Conservation (phyloP, 805 yeast genomes). For the Dipodascopsis tothii region DNA sequence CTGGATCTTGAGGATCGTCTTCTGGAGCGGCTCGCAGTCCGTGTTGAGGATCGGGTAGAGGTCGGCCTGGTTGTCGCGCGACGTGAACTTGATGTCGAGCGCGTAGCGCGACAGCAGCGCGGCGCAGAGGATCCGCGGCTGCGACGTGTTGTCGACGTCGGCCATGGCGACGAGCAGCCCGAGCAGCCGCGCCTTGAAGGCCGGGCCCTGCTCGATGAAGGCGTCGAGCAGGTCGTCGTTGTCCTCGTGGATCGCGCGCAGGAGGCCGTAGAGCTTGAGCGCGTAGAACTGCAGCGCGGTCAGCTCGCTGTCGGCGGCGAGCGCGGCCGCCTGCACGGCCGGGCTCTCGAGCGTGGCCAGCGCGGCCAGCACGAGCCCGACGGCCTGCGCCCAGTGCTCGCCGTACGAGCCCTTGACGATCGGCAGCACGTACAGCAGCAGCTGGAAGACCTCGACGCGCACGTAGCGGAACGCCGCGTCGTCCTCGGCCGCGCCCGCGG, state of each 20-base stretch:
- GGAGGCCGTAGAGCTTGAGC: constrained; percentile 37
- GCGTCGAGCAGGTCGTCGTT: constrained; percentile 29
- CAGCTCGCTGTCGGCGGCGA: constrained; percentile 5
- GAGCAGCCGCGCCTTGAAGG: neutral
- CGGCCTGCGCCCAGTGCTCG: constrained; percentile 17
- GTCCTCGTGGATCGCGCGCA: constrained; percentile 26
- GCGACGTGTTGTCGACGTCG: constrained; percentile 3
- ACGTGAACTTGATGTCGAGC: constrained; percentile 6
- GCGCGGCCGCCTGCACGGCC: constrained; percentile 2
- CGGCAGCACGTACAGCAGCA: constrained; percentile 11
- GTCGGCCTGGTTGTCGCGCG: constrained; percentile 5
- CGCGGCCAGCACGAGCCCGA: constrained; percentile 1
- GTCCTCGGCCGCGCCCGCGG: constrained; percentile 52
- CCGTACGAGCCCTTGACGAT: constrained; percentile 25
- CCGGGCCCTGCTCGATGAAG: neutral
- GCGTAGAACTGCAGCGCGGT: constrained; percentile 32
- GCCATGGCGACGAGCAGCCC: constrained; percentile 3
- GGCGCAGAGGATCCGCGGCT: constrained; percentile 12
- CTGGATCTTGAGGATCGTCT: constrained; percentile 36
- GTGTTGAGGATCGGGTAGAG: constrained; percentile 14
- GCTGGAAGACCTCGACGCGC: constrained; percentile 29
- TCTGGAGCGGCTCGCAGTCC: constrained; percentile 31
- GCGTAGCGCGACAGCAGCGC: constrained; percentile 13
- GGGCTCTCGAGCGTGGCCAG: neutral
- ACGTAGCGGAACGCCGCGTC: constrained; percentile 32